phyloP scores from a whole-genome alignment of 176 grass and related monocot genomes.

The Musa acuminata region DNA sequence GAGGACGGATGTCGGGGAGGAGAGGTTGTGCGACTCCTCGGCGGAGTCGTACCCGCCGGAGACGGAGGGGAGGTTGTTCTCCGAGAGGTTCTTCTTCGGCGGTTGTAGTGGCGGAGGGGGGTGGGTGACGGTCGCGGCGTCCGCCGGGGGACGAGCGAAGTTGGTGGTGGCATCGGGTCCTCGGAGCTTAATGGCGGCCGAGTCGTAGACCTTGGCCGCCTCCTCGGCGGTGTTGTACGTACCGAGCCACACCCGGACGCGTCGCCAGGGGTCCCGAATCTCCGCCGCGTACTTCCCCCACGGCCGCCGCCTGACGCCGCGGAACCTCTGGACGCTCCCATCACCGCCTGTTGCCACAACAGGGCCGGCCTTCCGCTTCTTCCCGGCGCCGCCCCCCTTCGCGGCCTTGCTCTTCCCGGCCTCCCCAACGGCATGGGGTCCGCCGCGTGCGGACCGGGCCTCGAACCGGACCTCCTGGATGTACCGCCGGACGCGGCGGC shows the following conservation, averaged over 20 bases:
- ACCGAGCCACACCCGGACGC: constrained; percentile 85
- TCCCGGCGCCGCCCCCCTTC: background rate
- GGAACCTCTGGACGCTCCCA: constrained; percentile 49
- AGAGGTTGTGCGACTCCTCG: constrained; percentile 54
- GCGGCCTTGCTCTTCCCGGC: constrained; percentile 23
- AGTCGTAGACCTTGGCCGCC: constrained; percentile 87
- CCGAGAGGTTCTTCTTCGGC: constrained; percentile 28
- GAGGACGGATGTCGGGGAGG: constrained; percentile 84
- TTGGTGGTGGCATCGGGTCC: constrained; percentile 76
- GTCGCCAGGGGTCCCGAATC: constrained; percentile 82
- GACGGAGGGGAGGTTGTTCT: constrained; percentile 24
- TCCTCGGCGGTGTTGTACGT: constrained; percentile 94
- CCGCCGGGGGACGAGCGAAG: constrained; percentile 32
- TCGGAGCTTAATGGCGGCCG: constrained; percentile 80
- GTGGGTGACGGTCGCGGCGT: background rate
- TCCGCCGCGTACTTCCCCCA: constrained; percentile 99
- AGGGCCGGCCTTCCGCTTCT: constrained; percentile 25
- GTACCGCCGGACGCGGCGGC: constrained; percentile 56
- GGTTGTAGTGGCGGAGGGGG: background rate
- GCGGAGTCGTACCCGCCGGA: constrained; percentile 57
- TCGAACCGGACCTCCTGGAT: constrained; percentile 70
- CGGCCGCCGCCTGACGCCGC: constrained; percentile 67
- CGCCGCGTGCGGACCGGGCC: background rate
- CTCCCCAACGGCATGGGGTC: background rate
- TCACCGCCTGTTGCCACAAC: background rate